Evolutionary conservation across 2,329 filamentous ascomycete species (phyloP), one percentile per base, ranked within the genome.

Genomic region (Sphaerulina musiva): DNA sequence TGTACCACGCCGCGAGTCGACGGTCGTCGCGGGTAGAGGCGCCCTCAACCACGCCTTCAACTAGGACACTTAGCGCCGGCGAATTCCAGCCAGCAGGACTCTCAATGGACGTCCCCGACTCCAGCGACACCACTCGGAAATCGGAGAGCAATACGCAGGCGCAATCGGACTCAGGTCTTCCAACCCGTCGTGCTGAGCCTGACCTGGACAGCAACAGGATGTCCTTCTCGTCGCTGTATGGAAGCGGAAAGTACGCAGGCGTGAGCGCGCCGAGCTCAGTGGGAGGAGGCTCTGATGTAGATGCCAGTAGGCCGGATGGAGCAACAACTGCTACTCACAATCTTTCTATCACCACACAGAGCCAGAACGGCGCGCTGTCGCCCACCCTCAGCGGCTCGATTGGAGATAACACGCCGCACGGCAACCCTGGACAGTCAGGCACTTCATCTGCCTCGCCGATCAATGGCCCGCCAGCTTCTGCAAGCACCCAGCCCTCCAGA

Each of bases 371-470:
- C 54, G 70, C 72, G 14, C 65, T 70, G 7, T 75, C 73, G 40
- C 71, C 73, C n/a, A 61, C 61, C 2, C 54, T 66, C 1, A 61
- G 54, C 31, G 59, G 51, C 42, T 58, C 58, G 12, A 50, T 60
- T 42, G 51, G 86, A 68, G 64, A 67, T 17, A 48, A 56, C 17
- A 49, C 54, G 12, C 54, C 46, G 20, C 52, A 54, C 36, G 49
- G 44, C 43, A 46, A 17, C 10, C 38, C 53, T 47, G 78, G 43
- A 38, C 81, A 62, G 82, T 79, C 86, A 87, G 69, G 91, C 64
- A 93, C 87, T 66, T 84, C 82, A 29, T 91, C 88, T 69, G 90
- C 87, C 42, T 82, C 85, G 39, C 91, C 87, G 71, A 91, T 84
- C 66, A 81, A 87, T 58, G 90, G 87, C 65, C 86, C 85, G 4